A percentile compares a stretch with the other conserved stretches of the same genome.
These are phyloP conservation scores for Delitschia confertaspora DNA, from an alignment of 495 filamentous ascomycete genomes.

Conservation along the genomic window DNA sequence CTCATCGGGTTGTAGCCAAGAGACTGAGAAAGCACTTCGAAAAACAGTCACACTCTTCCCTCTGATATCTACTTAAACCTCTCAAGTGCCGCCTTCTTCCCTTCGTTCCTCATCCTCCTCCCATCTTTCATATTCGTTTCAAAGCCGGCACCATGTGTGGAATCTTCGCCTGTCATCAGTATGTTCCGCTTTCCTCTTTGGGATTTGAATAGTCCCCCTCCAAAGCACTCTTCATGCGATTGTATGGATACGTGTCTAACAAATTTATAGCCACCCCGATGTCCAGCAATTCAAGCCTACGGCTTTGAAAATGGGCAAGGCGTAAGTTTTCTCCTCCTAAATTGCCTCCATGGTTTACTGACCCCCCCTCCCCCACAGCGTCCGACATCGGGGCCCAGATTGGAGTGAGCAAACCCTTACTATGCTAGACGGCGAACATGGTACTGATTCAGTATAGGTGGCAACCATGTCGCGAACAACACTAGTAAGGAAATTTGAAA, in stretches of 20 bases:
- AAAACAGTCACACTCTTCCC: too few relatives aligned
- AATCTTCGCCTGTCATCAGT: constrained; percentile 94
- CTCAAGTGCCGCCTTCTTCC: neutral
- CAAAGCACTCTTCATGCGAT: too few relatives aligned
- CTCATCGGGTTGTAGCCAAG: too few relatives aligned
- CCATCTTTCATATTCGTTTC: neutral
- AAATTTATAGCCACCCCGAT: constrained; percentile 71
- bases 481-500: constrained; percentile 56
- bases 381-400: constrained; percentile 94
- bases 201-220: constrained; percentile 13
- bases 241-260: constrained; percentile 30
- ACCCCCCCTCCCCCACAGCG: constrained; percentile 42
- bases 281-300: constrained; percentile 95
- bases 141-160: constrained; percentile 42
- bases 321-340: constrained; percentile 48
- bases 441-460: constrained; percentile 49
- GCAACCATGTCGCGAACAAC: constrained; percentile 77
- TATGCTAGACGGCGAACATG: constrained; percentile 10
- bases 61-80: constrained; percentile 23
- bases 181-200: constrained; percentile 31
- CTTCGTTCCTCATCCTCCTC: neutral
- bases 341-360: constrained; percentile 2
- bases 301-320: constrained; percentile 90
- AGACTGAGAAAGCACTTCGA: too few relatives aligned
- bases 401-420: constrained; percentile 66